These are phyloP conservation scores for Ruellia speciosa DNA, from an alignment of 305 asterid species.

Conservation along the genomic window DNA sequence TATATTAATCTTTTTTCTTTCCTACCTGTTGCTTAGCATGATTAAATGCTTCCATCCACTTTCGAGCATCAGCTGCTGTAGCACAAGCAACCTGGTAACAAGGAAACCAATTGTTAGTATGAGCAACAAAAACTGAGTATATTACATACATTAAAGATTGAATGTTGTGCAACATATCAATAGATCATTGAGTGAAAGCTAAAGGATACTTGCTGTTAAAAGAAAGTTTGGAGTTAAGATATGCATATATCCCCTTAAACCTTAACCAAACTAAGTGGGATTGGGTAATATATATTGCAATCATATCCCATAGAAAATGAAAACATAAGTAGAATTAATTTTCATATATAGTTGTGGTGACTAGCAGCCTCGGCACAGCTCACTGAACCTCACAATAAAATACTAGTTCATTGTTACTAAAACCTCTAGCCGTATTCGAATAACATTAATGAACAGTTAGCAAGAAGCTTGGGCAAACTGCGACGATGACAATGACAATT, in stretches of 20 bases:
- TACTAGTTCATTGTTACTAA: background rate
- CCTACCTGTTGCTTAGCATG: slow-evolving; percentile 63
- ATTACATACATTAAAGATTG: background rate
- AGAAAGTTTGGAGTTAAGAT: too few relatives aligned
- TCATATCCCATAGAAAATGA: too few relatives aligned
- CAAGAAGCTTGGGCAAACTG: background rate
- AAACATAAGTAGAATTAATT: too few relatives aligned
- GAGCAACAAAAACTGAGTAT: slow-evolving; percentile 16
- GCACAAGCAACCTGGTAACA: slow-evolving; percentile 58
- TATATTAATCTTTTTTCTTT: background rate
- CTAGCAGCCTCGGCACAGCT: too few relatives aligned
- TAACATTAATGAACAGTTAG: background rate
- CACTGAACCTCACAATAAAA: background rate
- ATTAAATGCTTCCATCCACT: slow-evolving; percentile 72
- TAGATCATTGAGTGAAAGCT: too few relatives aligned
- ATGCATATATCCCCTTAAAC: too few relatives aligned
- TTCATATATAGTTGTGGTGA: too few relatives aligned
- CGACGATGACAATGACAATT: background rate
- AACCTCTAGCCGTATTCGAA: background rate
- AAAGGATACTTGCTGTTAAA: too few relatives aligned
- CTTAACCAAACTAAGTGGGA: too few relatives aligned
- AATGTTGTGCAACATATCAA: slow-evolving; percentile 1
- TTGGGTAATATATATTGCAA: too few relatives aligned
- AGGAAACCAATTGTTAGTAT: slow-evolving; percentile 17
- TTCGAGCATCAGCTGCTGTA: slow-evolving; percentile 42